Evolutionary conservation across 2,329 filamentous ascomycete genomes (phyloP).

Genomic region (Tolypocladium amazonense): DNA sequence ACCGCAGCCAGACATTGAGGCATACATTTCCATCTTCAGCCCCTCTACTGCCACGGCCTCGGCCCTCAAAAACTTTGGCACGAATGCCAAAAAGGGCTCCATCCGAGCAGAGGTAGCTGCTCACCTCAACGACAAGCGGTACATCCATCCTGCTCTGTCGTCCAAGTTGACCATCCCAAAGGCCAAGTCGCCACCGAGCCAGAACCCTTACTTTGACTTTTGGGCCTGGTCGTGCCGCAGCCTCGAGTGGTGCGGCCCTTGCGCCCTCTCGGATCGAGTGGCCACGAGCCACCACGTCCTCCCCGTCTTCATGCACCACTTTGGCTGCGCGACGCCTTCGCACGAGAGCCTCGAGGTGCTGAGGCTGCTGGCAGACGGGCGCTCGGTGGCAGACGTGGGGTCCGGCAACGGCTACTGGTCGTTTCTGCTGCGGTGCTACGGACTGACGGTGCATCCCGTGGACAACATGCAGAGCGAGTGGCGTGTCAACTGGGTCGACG

Average conservation of each 20-base stretch:
- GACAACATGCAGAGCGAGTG: slow-evolving; percentile 61
- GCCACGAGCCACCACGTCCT: slow-evolving; percentile 56
- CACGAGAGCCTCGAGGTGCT: slow-evolving; percentile 56
- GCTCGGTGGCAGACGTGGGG: slow-evolving; percentile 53
- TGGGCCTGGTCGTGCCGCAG: slow-evolving; percentile 55
- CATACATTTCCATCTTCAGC: slow-evolving; percentile 58
- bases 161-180: slow-evolving; percentile 32
- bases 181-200: slow-evolving; percentile 29
- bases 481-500: slow-evolving; percentile 56
- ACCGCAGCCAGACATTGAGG: slow-evolving; percentile 45
- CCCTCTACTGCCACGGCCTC: slow-evolving; percentile 48
- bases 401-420: slow-evolving; percentile 70
- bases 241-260: slow-evolving; percentile 56
- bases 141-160: slow-evolving; percentile 33
- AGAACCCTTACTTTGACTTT: slow-evolving; percentile 58
- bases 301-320: slow-evolving; percentile 68
- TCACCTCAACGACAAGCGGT: slow-evolving; percentile 43
- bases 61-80: slow-evolving; percentile 49
- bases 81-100: slow-evolving; percentile 55
- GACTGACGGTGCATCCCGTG: slow-evolving; percentile 44
- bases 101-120: slow-evolving; percentile 45
- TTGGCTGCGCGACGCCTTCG: slow-evolving; percentile 60
- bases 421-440: slow-evolving; percentile 54
- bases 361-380: slow-evolving; percentile 39
- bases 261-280: slow-evolving; percentile 37